A percentile compares a stretch with the other conserved stretches of the same genome.
Evolutionary conservation across 139 green algal genomes (phyloP).

Genomic region (Tetradesmus obliquus): DNA sequence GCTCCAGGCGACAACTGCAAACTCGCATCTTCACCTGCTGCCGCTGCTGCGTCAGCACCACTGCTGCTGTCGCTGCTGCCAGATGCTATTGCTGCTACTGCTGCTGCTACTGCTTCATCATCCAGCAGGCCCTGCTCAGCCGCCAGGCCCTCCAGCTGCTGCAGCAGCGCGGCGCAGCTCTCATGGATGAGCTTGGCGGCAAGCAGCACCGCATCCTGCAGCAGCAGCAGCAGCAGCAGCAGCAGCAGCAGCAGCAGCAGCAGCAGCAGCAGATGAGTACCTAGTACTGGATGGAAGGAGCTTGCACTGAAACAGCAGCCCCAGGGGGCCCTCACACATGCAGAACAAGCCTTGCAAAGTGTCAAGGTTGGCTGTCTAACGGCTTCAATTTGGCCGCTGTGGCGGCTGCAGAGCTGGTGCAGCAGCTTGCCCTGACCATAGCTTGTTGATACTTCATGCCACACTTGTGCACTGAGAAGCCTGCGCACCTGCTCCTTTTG

Average conservation of each 20-base stretch:
- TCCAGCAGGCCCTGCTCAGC: background rate
- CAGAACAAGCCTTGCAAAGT: no score
- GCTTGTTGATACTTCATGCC: no score
- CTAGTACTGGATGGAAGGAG: no score
- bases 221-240: background rate
- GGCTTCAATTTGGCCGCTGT: no score
- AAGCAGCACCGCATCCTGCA: background rate
- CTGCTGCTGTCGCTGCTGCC: background rate
- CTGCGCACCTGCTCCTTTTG: conserved; percentile 30
- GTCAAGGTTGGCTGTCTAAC: no score
- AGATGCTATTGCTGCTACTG: background rate
- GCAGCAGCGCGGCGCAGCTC: conserved; percentile 56
- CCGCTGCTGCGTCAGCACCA: background rate
- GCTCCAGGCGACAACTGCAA: background rate
- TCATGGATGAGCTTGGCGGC: conserved; percentile 39
- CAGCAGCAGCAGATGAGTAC: no score
- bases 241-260: background rate
- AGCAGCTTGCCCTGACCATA: no score
- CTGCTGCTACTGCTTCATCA: background rate
- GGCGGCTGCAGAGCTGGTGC: no score
- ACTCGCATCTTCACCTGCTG: background rate
- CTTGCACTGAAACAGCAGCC: no score
- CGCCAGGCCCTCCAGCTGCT: conserved; percentile 52
- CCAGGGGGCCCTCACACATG: no score
- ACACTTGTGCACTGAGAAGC: no score